phyloP scores from a whole-genome alignment of 2,329 filamentous ascomycete species.

The Aureobasidium musti region DNA sequence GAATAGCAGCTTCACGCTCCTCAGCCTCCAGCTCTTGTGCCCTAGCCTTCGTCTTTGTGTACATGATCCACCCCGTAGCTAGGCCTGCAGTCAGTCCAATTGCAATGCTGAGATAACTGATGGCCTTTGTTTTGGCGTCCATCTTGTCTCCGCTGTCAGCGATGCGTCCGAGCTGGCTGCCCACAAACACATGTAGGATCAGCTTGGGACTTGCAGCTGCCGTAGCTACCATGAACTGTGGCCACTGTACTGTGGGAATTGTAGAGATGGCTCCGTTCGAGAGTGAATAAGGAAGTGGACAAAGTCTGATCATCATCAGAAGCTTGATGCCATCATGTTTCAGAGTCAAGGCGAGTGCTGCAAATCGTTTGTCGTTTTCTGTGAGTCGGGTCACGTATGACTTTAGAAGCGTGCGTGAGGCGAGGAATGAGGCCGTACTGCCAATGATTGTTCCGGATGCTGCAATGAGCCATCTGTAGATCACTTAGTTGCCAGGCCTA shows the following conservation, averaged over 20 bases:
- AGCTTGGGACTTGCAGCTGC: slow-evolving; percentile 82
- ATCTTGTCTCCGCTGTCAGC: slow-evolving; percentile 83
- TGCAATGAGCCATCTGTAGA: slow-evolving; percentile 75
- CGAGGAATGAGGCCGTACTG: slow-evolving; percentile 75
- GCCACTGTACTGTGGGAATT: slow-evolving; percentile 79
- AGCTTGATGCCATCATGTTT: slow-evolving; percentile 88
- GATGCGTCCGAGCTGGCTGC: slow-evolving; percentile 75
- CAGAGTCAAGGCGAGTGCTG: slow-evolving; percentile 82
- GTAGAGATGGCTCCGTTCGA: slow-evolving; percentile 94
- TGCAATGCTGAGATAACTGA: slow-evolving; percentile 82
- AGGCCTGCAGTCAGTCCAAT: slow-evolving; percentile 71
- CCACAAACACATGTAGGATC: slow-evolving; percentile 89
- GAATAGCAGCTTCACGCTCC: slow-evolving; percentile 43
- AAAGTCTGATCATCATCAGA: slow-evolving; percentile 87
- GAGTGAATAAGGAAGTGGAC: slow-evolving; percentile 87
- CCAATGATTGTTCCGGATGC: slow-evolving; percentile 76
- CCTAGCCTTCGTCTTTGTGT: slow-evolving; percentile 59
- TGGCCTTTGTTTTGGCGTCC: slow-evolving; percentile 71
- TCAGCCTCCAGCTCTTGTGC: slow-evolving; percentile 54
- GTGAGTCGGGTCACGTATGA: slow-evolving; percentile 78
- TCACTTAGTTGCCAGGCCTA: neutral
- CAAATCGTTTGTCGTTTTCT: slow-evolving; percentile 80
- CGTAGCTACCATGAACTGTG: slow-evolving; percentile 78
- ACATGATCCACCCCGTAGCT: slow-evolving; percentile 81
- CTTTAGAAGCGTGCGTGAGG: slow-evolving; percentile 76